These are phyloP conservation scores for Solanum lycopersicoides DNA, from an alignment of 257 asterid species.

Conservation along the genomic window DNA sequence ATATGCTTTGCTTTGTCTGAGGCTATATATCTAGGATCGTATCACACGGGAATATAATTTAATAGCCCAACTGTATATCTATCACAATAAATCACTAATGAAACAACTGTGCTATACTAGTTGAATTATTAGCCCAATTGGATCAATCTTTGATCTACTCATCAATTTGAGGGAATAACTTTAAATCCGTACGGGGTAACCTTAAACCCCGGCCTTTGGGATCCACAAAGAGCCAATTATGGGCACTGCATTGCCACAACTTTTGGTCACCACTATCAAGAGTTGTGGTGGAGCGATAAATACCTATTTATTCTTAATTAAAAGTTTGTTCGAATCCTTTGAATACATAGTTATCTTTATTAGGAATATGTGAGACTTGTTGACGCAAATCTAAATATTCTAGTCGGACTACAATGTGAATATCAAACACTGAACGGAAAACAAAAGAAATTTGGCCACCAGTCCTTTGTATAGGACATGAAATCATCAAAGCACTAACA, in stretches of 20 bases:
- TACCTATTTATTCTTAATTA: too few relatives aligned
- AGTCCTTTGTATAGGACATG: neutral
- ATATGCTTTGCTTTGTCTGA: too few relatives aligned
- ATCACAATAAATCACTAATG: neutral
- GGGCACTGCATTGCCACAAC: neutral
- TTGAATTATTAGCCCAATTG: neutral
- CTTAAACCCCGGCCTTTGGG: slow-evolving; percentile 32
- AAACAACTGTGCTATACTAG: neutral
- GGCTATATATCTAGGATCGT: too few relatives aligned
- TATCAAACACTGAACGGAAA: too few relatives aligned
- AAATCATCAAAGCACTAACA: neutral
- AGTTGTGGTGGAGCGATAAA: too few relatives aligned
- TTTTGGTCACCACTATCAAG: neutral
- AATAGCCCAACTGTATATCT: neutral
- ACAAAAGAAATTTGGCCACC: neutral
- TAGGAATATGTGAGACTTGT: too few relatives aligned
- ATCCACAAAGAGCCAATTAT: slow-evolving; percentile 15
- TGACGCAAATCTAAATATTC: too few relatives aligned
- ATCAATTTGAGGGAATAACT: neutral
- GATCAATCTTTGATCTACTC: neutral
- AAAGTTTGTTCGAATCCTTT: too few relatives aligned
- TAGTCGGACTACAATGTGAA: too few relatives aligned
- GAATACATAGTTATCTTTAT: too few relatives aligned
- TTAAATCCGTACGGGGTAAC: neutral
- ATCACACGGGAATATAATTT: neutral